Base-by-base conservation (phyloP, 192 early-diverging fungal genomes). In the Lobulomyces angularis region DNA sequence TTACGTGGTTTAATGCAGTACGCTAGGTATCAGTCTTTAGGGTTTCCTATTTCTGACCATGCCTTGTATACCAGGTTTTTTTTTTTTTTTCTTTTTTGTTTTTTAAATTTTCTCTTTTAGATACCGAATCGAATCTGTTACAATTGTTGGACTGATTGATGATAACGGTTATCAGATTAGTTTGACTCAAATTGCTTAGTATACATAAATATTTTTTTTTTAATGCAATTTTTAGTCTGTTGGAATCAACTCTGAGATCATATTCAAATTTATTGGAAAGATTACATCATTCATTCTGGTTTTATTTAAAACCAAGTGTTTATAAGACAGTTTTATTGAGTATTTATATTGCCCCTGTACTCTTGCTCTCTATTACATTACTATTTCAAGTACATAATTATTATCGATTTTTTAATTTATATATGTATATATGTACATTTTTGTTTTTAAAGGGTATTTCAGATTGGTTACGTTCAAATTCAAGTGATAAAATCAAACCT, bases 241-340 rank as follows among this genome's bases (percentile, higher is more conserved):
- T 90, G 2, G 93, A 97, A 48, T 83, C 84, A 0, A 69, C 79
- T 1, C 56, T 88, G 48, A 79, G 86, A 43, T 84, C 80, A 47
- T 64, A 90, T 33, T 92, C 86, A 64, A 94, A 92, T 50, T 48
- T 97, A 32, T 65, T 97, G 32, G 93, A 97, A 55, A 78, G 85
- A 40, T 70, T 97, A 28, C 93, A 97, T 50, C 90, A 93, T 53
- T 84, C 90, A 27, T 97, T 87, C 61, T 97, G 90, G 67, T 92
- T 94, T 51, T 97, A 97, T 58, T 65, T 89, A n/a, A 69, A 93
- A 51, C 82, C 82, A n/a, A 66, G 73, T 9, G 76, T 80, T 37
- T 45, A 64, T 16, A 62, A 64, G 30, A 90, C 84, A 59, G 80
- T 93, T 23, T 89, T 90, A 1, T 83, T 97, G 33, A 81, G 82